phyloP scores from a whole-genome alignment of 2,329 filamentous ascomycete genomes.

The Stachybotrys elegans region DNA sequence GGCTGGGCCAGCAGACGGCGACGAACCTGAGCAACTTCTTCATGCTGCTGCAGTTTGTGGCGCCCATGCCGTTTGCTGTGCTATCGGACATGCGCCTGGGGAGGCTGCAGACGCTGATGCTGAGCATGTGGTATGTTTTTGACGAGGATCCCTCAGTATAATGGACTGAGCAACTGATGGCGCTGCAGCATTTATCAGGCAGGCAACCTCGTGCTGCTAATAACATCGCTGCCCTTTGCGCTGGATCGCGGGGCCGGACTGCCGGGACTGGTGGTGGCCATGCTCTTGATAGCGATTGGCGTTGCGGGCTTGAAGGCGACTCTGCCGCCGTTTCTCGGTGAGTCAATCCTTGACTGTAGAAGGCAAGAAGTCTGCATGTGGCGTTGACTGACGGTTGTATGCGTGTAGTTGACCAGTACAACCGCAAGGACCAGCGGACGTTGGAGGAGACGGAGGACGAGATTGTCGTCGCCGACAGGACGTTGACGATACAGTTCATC shows the following conservation, averaged over 20 bases:
- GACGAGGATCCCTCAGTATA: neutral
- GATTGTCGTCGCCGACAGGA: neutral
- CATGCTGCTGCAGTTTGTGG: slow-evolving; percentile 1
- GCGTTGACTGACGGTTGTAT: neutral
- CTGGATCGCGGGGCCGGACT: neutral
- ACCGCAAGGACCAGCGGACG: neutral
- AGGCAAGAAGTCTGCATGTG: no score
- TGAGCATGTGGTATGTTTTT: neutral
- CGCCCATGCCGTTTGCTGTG: neutral
- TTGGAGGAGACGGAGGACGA: neutral
- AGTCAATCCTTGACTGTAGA: neutral
- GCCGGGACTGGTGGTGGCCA: neutral
- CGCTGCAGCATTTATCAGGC: neutral
- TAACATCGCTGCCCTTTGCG: neutral
- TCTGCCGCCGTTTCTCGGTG: neutral
- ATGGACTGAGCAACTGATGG: neutral
- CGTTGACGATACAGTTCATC: slow-evolving; percentile 1
- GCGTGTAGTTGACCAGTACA: neutral
- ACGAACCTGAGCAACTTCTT: neutral
- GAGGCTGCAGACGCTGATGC: neutral
- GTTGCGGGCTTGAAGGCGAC: neutral
- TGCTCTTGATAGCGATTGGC: neutral
- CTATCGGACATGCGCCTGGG: neutral
- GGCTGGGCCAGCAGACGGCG: neutral
- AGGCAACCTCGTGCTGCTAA: neutral